phyloP scores from a whole-genome alignment of 2,329 filamentous ascomycete species.

The Sarocladiaceae sp. region DNA sequence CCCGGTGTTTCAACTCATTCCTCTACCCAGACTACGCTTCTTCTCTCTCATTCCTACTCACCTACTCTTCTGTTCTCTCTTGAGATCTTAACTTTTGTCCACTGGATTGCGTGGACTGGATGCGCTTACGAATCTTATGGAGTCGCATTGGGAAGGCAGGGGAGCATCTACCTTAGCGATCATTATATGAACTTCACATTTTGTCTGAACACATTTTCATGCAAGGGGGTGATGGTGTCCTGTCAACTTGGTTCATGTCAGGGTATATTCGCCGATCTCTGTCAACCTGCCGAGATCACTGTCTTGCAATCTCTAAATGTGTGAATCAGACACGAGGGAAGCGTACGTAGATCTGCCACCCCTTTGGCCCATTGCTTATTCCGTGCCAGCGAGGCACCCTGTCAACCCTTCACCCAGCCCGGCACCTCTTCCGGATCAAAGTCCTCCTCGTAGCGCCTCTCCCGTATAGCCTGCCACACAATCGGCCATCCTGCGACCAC shows the following conservation, averaged over 20 bases:
- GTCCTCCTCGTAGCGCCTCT: constrained; percentile 52
- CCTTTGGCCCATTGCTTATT: constrained; percentile 5
- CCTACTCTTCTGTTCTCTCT: not conserved
- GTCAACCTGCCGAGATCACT: not conserved
- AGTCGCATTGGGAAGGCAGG: not conserved
- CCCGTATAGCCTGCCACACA: constrained; percentile 62
- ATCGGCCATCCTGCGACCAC: constrained; percentile 69
- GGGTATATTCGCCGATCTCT: constrained; percentile 3
- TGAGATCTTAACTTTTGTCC: no score
- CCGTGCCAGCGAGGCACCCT: constrained; percentile 1
- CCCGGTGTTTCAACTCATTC: no score
- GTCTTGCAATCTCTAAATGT: no score
- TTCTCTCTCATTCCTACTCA: no score
- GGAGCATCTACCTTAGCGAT: constrained; percentile 1
- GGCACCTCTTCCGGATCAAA: constrained; percentile 61
- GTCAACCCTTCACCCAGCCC: constrained; percentile 60
- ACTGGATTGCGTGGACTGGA: no score
- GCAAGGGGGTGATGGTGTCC: not conserved
- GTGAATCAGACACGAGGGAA: no score
- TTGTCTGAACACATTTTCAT: not conserved
- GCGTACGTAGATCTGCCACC: no score
- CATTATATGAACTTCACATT: not conserved
- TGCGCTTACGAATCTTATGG: constrained; percentile 1
- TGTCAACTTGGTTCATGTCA: not conserved
- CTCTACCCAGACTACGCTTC: no score